phyloP scores from a whole-genome alignment of 805 yeast genomes.

The Metschnikowia cubensis region DNA sequence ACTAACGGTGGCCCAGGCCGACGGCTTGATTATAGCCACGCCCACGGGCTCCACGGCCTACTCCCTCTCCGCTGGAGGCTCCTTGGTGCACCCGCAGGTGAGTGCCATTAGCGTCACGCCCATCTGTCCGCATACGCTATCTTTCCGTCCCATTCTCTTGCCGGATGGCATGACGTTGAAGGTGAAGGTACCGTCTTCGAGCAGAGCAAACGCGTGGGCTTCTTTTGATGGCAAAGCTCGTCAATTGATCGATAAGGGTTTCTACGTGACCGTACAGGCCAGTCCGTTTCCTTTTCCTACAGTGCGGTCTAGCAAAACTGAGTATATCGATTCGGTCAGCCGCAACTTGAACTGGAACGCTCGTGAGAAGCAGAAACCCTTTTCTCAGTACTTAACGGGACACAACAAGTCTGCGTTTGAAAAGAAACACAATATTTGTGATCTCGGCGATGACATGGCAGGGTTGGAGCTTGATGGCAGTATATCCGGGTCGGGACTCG shows the following conservation, averaged over 20 bases:
- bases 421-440: constrained; percentile 24
- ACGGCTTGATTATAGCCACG: constrained; percentile 87
- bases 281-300: constrained; percentile 94
- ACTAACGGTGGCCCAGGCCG: constrained; percentile 89
- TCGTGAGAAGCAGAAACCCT: constrained; percentile 82
- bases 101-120: constrained; percentile 92
- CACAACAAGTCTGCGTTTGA: constrained; percentile 37
- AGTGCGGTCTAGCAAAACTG: constrained; percentile 67
- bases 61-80: constrained; percentile 92
- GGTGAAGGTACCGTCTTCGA: constrained; percentile 71
- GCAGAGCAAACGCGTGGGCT: constrained; percentile 94
- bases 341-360: constrained; percentile 91
- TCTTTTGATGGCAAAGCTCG: constrained; percentile 92
- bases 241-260: constrained; percentile 76
- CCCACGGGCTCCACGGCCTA: constrained; percentile 98
- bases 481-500: constrained; percentile 11
- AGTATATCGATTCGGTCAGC: constrained; percentile 79
- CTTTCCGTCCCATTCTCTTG: constrained; percentile 85
- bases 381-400: constrained; percentile 56
- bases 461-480: constrained; percentile 11
- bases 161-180: constrained; percentile 90
- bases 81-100: constrained; percentile 90
- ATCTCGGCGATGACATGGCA: constrained; percentile 11
- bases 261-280: constrained; percentile 79
- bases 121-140: constrained; percentile 91